Evolutionary conservation across 1,284 basidiomycete species (phyloP).

Genomic region (Boletellus sp.): DNA sequence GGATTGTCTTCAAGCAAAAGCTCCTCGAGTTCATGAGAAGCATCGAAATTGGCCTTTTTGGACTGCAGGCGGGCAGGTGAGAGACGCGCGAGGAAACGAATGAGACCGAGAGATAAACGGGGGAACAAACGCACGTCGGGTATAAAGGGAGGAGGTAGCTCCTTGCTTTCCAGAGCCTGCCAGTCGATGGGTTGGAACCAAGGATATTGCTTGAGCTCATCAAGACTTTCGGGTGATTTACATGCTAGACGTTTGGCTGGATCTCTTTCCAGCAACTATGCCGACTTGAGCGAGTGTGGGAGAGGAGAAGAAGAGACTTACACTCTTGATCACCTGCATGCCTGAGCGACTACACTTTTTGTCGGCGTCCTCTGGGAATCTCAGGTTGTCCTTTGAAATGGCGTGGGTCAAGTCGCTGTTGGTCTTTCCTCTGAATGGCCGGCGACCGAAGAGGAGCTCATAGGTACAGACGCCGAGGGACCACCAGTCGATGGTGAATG

Average conservation of each 20-base stretch:
- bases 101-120: background rate
- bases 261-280: constrained; percentile 83
- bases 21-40: constrained; percentile 98
- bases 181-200: constrained; percentile 91
- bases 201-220: constrained; percentile 75
- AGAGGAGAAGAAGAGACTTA: constrained; percentile 36
- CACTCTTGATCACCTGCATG: constrained; percentile 64
- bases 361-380: constrained; percentile 77
- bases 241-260: constrained; percentile 79
- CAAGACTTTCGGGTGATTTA: constrained; percentile 74
- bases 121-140: constrained; percentile 72
- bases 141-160: constrained; percentile 81
- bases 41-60: constrained; percentile 98
- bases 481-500: constrained; percentile 95
- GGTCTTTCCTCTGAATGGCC: constrained; percentile 90
- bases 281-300: constrained; percentile 7
- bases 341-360: constrained; percentile 66
- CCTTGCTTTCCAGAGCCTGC: constrained; percentile 80
- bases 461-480: constrained; percentile 90
- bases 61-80: constrained; percentile 47
- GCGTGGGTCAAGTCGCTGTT: constrained; percentile 87
- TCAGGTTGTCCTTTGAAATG: constrained; percentile 74
- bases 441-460: constrained; percentile 87
- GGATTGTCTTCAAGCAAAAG: constrained; percentile 95
- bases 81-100: background rate